Evolutionary conservation across 1,139 yeast genomes (phyloP).

Genomic region (Suhomyces terraborum): DNA sequence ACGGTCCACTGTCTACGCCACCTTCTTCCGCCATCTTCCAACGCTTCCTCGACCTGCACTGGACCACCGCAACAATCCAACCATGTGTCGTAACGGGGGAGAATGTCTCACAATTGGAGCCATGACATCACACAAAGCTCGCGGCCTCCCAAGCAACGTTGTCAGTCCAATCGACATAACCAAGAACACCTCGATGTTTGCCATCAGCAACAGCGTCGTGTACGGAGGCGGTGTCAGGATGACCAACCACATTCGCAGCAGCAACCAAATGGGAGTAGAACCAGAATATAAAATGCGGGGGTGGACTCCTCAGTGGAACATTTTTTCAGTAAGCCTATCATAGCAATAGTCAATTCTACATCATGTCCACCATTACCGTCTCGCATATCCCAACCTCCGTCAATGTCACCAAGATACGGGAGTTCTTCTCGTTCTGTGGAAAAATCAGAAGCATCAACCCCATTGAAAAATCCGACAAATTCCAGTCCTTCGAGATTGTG

Average conservation of each 20-base stretch:
- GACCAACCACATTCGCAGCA: conserved; percentile 1
- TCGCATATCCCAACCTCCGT: conserved; percentile 60
- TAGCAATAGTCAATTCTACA: too few species aligned
- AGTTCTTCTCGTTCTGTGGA: conserved; percentile 82
- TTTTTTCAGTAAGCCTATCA: too few species aligned
- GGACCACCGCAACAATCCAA: not conserved
- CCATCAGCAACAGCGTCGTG: not conserved
- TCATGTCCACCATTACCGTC: conserved; percentile 53
- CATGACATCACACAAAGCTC: not conserved
- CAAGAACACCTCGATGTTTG: not conserved
- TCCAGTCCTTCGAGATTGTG: conserved; percentile 47
- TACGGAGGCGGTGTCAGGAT: not conserved
- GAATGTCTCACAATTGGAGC: not conserved
- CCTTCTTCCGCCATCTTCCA: too few species aligned
- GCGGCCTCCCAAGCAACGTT: not conserved
- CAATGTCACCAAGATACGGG: conserved; percentile 56
- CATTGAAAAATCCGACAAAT: conserved; percentile 28
- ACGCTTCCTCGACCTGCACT: not conserved
- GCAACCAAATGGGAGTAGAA: not conserved
- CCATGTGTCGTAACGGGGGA: too few species aligned
- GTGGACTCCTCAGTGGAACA: not conserved
- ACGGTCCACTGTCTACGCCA: too few species aligned
- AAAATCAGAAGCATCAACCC: conserved; percentile 50
- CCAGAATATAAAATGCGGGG: conserved; percentile 1
- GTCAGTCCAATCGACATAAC: not conserved